Conservation (phyloP, 371 early-diverging fungal species). For the Lichtheimia ramosa region DNA sequence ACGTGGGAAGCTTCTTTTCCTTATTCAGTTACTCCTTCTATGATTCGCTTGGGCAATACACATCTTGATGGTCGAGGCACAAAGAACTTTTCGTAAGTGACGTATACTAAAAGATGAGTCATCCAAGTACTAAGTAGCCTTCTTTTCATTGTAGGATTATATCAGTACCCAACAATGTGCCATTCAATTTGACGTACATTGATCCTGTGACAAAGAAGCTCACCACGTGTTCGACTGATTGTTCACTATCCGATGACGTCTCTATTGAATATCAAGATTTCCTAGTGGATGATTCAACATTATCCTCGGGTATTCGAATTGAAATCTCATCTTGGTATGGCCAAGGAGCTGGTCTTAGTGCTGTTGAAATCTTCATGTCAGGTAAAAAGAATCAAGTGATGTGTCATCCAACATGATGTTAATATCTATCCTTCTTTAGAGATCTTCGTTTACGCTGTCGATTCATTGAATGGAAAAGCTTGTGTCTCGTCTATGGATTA, state of each 20-base stretch:
- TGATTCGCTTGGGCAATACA: slow-evolving; percentile 71
- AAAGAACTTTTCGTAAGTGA: slow-evolving; percentile 57
- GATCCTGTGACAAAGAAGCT: slow-evolving; percentile 51
- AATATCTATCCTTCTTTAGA: slow-evolving; percentile 3
- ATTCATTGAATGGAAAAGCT: slow-evolving; percentile 11
- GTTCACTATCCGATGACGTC: slow-evolving; percentile 52
- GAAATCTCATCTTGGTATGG: slow-evolving; percentile 76
- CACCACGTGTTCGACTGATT: slow-evolving; percentile 56
- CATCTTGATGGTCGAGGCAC: slow-evolving; percentile 61
- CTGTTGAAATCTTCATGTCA: slow-evolving; percentile 69
- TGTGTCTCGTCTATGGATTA: slow-evolving; percentile 10
- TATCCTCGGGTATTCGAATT: slow-evolving; percentile 59
- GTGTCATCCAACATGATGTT: background rate
- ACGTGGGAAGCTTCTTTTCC: slow-evolving; percentile 64
- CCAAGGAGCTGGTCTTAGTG: slow-evolving; percentile 68
- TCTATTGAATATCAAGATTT: slow-evolving; percentile 61
- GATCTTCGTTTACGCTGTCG: slow-evolving; percentile 26
- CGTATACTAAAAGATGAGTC: background rate
- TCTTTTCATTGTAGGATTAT: slow-evolving; percentile 30
- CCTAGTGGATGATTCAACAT: slow-evolving; percentile 35
- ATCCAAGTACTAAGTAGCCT: too few species aligned
- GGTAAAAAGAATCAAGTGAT: slow-evolving; percentile 24
- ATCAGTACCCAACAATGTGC: slow-evolving; percentile 44
- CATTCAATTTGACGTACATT: slow-evolving; percentile 59
- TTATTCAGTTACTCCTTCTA: slow-evolving; percentile 61